These are phyloP conservation scores for Geosiphon pyriformis DNA, from an alignment of 192 early-diverging fungal species.

Conservation along the genomic window DNA sequence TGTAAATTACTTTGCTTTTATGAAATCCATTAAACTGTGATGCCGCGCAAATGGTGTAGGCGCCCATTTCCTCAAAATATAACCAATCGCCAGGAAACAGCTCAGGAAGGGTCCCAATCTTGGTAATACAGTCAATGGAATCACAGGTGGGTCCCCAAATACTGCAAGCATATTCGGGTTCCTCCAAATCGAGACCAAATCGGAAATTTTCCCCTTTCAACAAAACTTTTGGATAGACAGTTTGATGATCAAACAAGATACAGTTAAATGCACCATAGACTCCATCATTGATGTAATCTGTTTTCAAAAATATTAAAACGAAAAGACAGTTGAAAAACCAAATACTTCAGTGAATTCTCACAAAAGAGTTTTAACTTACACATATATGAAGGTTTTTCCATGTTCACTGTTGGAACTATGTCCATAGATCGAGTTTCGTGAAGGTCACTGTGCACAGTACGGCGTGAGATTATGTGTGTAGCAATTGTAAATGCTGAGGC, in stretches of 20 bases:
- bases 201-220: conserved; percentile 34
- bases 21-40: conserved; percentile 87
- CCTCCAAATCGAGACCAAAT: conserved; percentile 25
- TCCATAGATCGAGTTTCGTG: neutral
- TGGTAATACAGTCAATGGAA: conserved; percentile 90
- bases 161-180: conserved; percentile 54
- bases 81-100: conserved; percentile 95
- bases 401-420: conserved; percentile 28
- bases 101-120: conserved; percentile 63
- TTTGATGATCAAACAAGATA: conserved; percentile 93
- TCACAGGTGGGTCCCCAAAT: conserved; percentile 99
- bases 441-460: conserved; percentile 56
- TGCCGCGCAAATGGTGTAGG: conserved; percentile 90
- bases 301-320: conserved; percentile 15
- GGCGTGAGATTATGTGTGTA: conserved; percentile 87
- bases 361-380: conserved; percentile 38
- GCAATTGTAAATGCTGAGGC: conserved; percentile 91
- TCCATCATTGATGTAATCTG: conserved; percentile 96
- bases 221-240: conserved; percentile 67
- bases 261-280: conserved; percentile 99
- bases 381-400: conserved; percentile 51
- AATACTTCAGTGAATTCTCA: conserved; percentile 15
- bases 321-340: neutral
- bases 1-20: conserved; percentile 79
- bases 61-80: conserved; percentile 92